Base-by-base conservation (phyloP, 257 asterid species). In the Solanum sitiens region DNA sequence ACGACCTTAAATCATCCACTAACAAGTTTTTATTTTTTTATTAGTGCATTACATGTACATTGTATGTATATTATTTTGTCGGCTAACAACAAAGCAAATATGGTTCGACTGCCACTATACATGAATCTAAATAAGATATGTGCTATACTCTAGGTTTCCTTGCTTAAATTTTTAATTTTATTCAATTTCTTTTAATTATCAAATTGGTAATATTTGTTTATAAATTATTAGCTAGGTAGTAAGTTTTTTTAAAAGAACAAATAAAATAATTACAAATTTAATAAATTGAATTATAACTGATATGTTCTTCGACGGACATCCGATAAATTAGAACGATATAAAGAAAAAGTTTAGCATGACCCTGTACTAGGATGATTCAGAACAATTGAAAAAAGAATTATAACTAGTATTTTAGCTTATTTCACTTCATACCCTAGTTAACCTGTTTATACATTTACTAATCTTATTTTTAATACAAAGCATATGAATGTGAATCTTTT, bases 301-400 rank as follows among this genome's bases (percentile, higher is more conserved):
- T 50, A 50, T 16, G 61, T 50, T 3, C 56, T 3, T 50, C 16
- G 0, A 1, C 3, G 21, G 9, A 50, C 6, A 16, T 15, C 3
- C 1, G 9, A 50, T 50, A 50, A 50, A 16, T 2, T 16, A 20
- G 21, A 50, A 50, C 9, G 3, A 16, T 50, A 16, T 2, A 7
- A 3, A 50, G 23, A 2, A 40, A 8, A 40, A 50, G 21, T 15
- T 50, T 50, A 50, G 9, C 3, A 50, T 50, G 21, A 50, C 1
- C 9, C 23, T 50, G 0, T 8, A 6, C 61, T 15, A 50, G 0
- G 0, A 50, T 16, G 0, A 7, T 6, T 15, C 1, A 21, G 23
- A 50, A 3, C 18, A 50, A 16, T 50, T 8, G 0, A 50, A 8
- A 50, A 50, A 2, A 18, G 4, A 8, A 18, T 8, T 53, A 16